phyloP scores from a whole-genome alignment of 2,329 filamentous ascomycete species.

The Aspergillus transmontanensis region DNA sequence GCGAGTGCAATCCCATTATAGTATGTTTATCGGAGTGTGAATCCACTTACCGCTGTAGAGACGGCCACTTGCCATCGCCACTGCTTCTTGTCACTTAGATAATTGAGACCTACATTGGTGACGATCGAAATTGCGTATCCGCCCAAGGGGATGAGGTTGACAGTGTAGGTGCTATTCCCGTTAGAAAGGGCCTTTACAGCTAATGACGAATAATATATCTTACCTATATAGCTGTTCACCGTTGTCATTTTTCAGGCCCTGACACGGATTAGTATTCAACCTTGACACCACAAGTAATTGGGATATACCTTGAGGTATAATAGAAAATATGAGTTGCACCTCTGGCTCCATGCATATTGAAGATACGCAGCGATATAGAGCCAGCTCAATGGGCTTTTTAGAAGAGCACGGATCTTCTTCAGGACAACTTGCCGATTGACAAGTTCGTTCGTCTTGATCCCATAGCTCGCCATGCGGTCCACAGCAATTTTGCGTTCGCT shows the following conservation, averaged over 20 bases:
- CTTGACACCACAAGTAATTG: background rate
- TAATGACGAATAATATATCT: background rate
- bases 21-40: background rate
- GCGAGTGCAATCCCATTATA: background rate
- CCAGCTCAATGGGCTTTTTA: conserved; percentile 15
- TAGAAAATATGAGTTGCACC: conserved; percentile 22
- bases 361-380: conserved; percentile 20
- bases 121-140: conserved; percentile 23
- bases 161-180: conserved; percentile 18
- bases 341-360: conserved; percentile 21
- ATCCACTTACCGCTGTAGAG: conserved; percentile 10
- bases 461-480: conserved; percentile 19
- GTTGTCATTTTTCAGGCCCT: conserved; percentile 9
- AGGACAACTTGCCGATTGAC: conserved; percentile 13
- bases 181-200: background rate
- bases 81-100: conserved; percentile 22
- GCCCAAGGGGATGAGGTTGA: conserved; percentile 24
- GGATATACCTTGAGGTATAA: conserved; percentile 18
- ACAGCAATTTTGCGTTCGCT: conserved; percentile 15
- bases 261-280: background rate
- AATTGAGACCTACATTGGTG: conserved; percentile 19
- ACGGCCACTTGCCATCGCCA: conserved; percentile 22
- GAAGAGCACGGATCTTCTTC: conserved; percentile 9
- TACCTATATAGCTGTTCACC: conserved; percentile 12
- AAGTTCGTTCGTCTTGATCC: conserved; percentile 19